These are phyloP conservation scores for Phytophthora podocarpi DNA, from an alignment of 352 stramenopile species.

Conservation along the genomic window DNA sequence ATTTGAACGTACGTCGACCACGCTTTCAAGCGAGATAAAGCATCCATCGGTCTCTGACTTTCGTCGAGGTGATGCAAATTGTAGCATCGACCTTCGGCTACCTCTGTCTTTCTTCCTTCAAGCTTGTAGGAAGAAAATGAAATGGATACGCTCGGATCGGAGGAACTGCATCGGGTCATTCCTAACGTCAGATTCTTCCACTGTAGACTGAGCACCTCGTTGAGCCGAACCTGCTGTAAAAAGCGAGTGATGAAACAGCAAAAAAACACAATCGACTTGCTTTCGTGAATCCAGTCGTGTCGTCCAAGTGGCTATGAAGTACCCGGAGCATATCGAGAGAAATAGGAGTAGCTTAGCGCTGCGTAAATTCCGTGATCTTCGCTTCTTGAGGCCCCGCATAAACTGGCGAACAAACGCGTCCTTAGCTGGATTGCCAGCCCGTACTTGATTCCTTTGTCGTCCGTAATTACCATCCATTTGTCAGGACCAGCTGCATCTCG, in stretches of 20 bases:
- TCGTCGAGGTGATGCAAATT: conserved; percentile 1
- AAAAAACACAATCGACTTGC: conserved; percentile 1
- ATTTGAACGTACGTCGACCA: neutral
- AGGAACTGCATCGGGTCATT: neutral
- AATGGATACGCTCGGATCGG: neutral
- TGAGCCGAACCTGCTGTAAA: conserved; percentile 18
- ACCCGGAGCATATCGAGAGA: conserved; percentile 4
- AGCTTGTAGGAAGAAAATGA: conserved; percentile 8
- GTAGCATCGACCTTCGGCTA: no score
- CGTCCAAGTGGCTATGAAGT: neutral
- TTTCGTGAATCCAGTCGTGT: neutral
- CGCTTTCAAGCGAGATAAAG: neutral
- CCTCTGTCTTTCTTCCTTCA: conserved; percentile 9
- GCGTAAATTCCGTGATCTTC: conserved; percentile 4
- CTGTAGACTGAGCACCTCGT: conserved; percentile 8
- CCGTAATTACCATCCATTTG: conserved; percentile 6
- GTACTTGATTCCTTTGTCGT: neutral
- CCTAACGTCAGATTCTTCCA: conserved; percentile 11
- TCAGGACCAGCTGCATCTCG: conserved; percentile 13
- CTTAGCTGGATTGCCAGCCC: neutral
- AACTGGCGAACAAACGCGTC: conserved; percentile 3
- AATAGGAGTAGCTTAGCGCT: conserved; percentile 12
- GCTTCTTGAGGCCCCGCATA: conserved; percentile 8
- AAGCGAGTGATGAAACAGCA: conserved; percentile 3
- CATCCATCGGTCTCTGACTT: neutral